Evolutionary conservation across 768 basidiomycete genomes (phyloP).

Genomic region (Saitozyma podzolica): DNA sequence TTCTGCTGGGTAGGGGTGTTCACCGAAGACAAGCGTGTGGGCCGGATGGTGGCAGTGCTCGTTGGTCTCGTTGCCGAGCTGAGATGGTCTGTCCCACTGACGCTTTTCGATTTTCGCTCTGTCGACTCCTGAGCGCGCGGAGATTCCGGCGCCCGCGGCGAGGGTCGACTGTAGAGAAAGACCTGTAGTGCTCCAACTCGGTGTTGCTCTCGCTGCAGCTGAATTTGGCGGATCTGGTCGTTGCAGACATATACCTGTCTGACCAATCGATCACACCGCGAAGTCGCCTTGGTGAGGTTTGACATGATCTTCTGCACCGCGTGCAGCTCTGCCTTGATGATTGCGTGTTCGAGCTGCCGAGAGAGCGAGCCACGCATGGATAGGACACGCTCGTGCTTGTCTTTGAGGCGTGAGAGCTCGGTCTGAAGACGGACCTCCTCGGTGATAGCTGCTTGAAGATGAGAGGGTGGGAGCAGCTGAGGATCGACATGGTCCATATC

Average conservation of each 20-base stretch:
- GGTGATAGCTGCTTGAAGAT: conserved; percentile 5
- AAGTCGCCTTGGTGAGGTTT: conserved; percentile 7
- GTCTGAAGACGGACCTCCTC: conserved; percentile 16
- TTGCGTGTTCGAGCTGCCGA: conserved; percentile 5
- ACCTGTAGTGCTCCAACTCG: neutral
- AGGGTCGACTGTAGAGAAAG: neutral
- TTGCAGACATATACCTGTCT: conserved; percentile 37
- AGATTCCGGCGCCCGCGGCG: too few relatives aligned
- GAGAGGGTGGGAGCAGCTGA: conserved; percentile 16
- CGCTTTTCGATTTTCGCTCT: too few relatives aligned
- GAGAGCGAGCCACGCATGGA: conserved; percentile 14
- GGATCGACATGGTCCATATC: neutral
- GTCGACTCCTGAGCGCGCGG: too few relatives aligned
- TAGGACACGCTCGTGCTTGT: conserved; percentile 16
- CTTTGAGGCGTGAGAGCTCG: conserved; percentile 19
- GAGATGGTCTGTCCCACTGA: too few relatives aligned
- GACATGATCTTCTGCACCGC: conserved; percentile 4
- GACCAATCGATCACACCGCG: conserved; percentile 26
- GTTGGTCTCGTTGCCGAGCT: too few relatives aligned
- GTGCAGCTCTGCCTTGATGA: neutral
- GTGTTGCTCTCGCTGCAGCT: conserved; percentile 25
- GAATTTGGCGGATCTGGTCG: conserved; percentile 36
- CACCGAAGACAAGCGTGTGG: conserved; percentile 3
- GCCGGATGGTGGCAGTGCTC: neutral
- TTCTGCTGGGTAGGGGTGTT: conserved; percentile 6